Base-by-base conservation (phyloP, 768 basidiomycete species). In the Kwoniella shandongensis region DNA sequence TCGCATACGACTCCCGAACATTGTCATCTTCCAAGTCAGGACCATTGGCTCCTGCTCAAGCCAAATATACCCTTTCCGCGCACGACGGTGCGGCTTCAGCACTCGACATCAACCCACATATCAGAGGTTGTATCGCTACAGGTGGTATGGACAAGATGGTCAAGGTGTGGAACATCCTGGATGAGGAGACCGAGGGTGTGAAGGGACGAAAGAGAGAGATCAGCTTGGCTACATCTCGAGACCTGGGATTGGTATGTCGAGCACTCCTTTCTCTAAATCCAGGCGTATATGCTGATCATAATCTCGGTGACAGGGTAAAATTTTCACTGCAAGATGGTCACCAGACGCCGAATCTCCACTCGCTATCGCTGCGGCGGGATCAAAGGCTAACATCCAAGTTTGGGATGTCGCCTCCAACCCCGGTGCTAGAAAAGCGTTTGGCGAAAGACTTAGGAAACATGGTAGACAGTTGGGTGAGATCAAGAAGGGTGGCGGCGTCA, bases 71-170 rank as follows among this genome's bases (percentile, higher is more conserved):
- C 4, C 80, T 99, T 13, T 84, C 89, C 6, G 94, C 96, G 0
- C 96, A 99, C 76, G 89, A 97, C 60, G 91, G 91, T 15, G 86
- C 91, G 0, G 86, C 85, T 10, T 89, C 90, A 2, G 86, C 89
- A 0, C 80, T 99, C 44, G 96, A 98, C 74, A 82, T 97, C 61
- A 96, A 91, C 73, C 86, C 91, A 3, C 86, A 90, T 70, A 82
- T 98, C 38, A 85, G 84, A 51, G 96, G 96, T 1, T 93, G 89
- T 76, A 80, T 99, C 65, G 90, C 83, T 17, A 98, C 96, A 0
- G 96, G 94, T 18, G 96, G 96, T 1, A 86, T 87, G 18, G 96
- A 98, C 80, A 96, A 93, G 74, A 57, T 72, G 47, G 89, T 96
- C 74, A 97, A 98, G 77, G 79, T 90, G 30, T 99, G 96, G 96